Evolutionary conservation across 495 filamentous ascomycete genomes (phyloP), one percentile per base, ranked within the genome.

Genomic region (Cercophora newfieldiana): DNA sequence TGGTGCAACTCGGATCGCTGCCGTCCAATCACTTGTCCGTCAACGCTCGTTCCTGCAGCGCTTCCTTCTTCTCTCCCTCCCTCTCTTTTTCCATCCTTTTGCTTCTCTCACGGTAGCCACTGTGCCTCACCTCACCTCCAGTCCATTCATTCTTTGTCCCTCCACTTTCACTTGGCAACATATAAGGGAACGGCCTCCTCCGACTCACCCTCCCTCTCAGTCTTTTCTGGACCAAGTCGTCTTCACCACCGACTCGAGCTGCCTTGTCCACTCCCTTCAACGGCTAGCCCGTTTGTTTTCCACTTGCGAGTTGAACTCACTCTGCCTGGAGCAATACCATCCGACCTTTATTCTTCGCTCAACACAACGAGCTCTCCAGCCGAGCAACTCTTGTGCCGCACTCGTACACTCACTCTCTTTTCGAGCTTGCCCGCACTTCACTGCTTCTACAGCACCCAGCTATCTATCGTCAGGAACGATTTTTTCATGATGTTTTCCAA

Each of bases 251-350:
- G 61, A 54, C 31, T 66, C 65, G 67, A 74, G 71, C 71, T 66
- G 72, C 66, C 76, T 76, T 69, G 54, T 78, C 70, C 75, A 70
- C 66, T 72, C 70, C 61, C 68, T 71, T 63, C 37, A 53, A 72
- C 74, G 78, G 76, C 74, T 70, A 75, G 71, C 19, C 75, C 74
- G 74, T 63, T 66, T 65, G 64, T 66, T 72, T 69, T 64, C 48
- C 69, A 49, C 33, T 75, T 69, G 72, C 60, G 72, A 69, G 66
- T 59, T 58, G 57, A 57, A 51, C 49, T 60, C 67, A 71, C 29
- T 63, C 70, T 69, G 77, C 78, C 78, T 75, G 77, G 78, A 72
- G 78, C 77, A 79, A 66, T 65, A 73, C 73, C 67, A 68, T 44
- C 37, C 37, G 37, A 70, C 74, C 71, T 68, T 78, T 70, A 61